Evolutionary conservation across 78 protist genomes (phyloP), one percentile per base, ranked within the genome.

Genomic region (Dictyostelium brefeldianum): DNA sequence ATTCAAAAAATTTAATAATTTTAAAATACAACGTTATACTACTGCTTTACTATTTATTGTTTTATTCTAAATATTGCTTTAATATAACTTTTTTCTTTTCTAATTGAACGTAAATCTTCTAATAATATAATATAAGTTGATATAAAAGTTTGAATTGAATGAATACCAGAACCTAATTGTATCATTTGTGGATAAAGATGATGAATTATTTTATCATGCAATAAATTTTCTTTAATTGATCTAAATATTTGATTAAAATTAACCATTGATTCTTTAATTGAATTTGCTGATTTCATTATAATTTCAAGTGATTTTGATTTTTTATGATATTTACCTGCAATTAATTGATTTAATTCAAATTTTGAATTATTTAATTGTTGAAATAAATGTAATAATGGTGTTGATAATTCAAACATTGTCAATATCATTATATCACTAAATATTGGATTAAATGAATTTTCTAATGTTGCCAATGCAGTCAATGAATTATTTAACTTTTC

Each of bases 161-260:
- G 75, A 71, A 84, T 57, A 22, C 78, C 92, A 17, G 83, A 74
- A 11, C 92, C 92, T 57, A 84, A 84, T 59, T 54, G 75, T 46
- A 84, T 84, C 92, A 84, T 84, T 36, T 84, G 83, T 67, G 92
- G 92, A 46, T 84, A 69, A 14, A 84, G 41, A 54, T 67, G 46
- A 5, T 27, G 65, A 12, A 84, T n/a, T 5, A 46, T 48, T 67
- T 74, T 84, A n/a, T 43, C 41, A 27, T 84, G 59, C 4, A 84
- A 25, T 5, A 74, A 65, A 57, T 75, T 73, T 8, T 14, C 43
- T 75, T 82, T 71, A 36, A 75, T 53, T 22, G 4, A 56, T 57
- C 56, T 71, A 56, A 57, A 75, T 5, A 27, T 20, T 17, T 75
- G 64, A 51, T 53, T 20, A 50, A 75, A 31, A 31, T 7, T 10